These are phyloP conservation scores for Hyaloscypha finlandica DNA, from an alignment of 495 filamentous ascomycete species.

Conservation along the genomic window DNA sequence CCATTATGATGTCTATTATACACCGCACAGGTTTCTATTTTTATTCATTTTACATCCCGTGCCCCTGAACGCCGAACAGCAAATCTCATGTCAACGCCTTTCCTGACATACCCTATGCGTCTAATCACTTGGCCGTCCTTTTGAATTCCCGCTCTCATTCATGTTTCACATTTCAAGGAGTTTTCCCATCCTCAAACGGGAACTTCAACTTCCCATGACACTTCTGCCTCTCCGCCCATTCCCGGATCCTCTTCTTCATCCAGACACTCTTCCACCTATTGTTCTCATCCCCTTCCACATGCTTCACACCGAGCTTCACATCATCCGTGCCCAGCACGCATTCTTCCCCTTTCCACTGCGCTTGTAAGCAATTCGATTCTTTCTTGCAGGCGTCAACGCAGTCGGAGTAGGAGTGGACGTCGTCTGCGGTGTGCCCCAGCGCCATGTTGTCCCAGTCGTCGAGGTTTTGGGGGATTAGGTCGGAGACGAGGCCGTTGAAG, in stretches of 20 bases:
- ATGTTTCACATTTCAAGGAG: neutral
- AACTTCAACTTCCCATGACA: neutral
- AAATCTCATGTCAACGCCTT: too few relatives aligned
- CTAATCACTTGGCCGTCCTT: too few relatives aligned
- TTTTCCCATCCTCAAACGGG: constrained; percentile 8
- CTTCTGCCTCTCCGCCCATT: constrained; percentile 13
- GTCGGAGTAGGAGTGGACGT: constrained; percentile 8
- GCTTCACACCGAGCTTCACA: constrained; percentile 4
- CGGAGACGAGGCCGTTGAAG: constrained; percentile 9
- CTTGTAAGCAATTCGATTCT: constrained; percentile 12
- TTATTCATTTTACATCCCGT: too few relatives aligned
- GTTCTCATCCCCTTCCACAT: constrained; percentile 1
- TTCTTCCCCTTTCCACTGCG: constrained; percentile 3
- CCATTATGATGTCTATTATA: too few relatives aligned
- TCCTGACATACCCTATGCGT: too few relatives aligned
- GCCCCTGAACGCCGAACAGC: too few relatives aligned
- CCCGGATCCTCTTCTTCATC: constrained; percentile 4
- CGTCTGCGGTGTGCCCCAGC: neutral
- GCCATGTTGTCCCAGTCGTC: constrained; percentile 16
- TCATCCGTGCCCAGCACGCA: constrained; percentile 6
- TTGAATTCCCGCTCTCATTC: too few relatives aligned
- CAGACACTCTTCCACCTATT: constrained; percentile 14
- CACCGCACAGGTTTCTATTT: too few relatives aligned
- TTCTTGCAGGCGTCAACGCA: constrained; percentile 13
- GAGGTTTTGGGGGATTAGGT: neutral